Percentiles rank a stretch among this genome's conserved stretches.
Evolutionary conservation across 2,329 filamentous ascomycete genomes (phyloP).

Genomic region (Trichocomaceae sp.): DNA sequence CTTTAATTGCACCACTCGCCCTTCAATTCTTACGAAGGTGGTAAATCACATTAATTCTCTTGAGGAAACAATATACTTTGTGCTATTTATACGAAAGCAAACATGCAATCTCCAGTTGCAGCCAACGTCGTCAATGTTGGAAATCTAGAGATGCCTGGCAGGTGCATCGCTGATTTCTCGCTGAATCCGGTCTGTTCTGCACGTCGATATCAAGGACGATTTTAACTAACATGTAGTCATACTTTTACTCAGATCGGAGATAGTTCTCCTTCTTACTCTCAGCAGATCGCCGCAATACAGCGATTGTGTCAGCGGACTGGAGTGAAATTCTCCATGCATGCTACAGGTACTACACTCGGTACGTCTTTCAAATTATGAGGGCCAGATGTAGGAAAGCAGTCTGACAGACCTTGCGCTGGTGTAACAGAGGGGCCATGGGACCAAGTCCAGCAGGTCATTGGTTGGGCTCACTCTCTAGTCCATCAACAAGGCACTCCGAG

Average conservation of each 20-base stretch:
- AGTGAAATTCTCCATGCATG: slow-evolving; percentile 75
- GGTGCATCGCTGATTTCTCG: slow-evolving; percentile 80
- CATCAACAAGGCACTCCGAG: slow-evolving; percentile 66
- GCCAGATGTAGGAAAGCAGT: not conserved
- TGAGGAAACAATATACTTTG: not conserved
- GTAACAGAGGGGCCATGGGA: slow-evolving; percentile 76
- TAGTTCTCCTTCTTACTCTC: slow-evolving; percentile 61
- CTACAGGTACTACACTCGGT: slow-evolving; percentile 83
- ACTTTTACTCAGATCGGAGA: slow-evolving; percentile 55
- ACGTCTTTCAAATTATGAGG: slow-evolving; percentile 26
- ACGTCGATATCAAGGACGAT: not conserved
- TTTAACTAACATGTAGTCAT: not conserved
- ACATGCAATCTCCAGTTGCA: not conserved
- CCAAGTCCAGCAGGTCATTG: slow-evolving; percentile 69
- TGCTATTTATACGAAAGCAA: not conserved
- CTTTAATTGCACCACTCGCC: not conserved
- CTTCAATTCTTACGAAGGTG: too few relatives aligned
- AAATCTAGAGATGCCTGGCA: slow-evolving; percentile 51
- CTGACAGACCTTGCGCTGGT: not conserved
- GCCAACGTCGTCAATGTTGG: slow-evolving; percentile 6
- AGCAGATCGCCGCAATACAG: slow-evolving; percentile 79
- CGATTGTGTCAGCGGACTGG: slow-evolving; percentile 69
- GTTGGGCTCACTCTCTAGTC: slow-evolving; percentile 67
- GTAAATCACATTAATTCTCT: not conserved
- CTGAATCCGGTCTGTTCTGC: slow-evolving; percentile 53